phyloP scores from a whole-genome alignment of 2,329 filamentous ascomycete genomes.

The Chaetothyriales sp. region DNA sequence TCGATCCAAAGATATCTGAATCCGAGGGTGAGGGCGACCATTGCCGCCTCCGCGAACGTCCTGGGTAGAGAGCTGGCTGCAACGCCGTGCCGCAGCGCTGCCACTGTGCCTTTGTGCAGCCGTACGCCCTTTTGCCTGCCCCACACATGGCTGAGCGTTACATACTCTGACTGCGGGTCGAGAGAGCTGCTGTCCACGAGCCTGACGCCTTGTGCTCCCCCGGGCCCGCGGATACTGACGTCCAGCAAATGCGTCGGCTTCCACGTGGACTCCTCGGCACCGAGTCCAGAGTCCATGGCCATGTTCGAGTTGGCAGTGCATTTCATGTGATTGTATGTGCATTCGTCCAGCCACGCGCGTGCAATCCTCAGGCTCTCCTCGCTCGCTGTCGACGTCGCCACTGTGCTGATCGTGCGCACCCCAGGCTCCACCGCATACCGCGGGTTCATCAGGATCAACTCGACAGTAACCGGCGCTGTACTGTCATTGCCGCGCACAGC shows the following conservation, averaged over 20 bases:
- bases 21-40: conserved; percentile 11
- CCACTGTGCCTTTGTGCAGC: conserved; percentile 15
- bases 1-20: conserved; percentile 18
- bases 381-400: conserved; percentile 12
- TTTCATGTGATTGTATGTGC: conserved; percentile 18
- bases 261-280: conserved; percentile 6
- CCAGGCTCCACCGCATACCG: conserved; percentile 17
- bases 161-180: conserved; percentile 15
- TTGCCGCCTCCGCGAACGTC: conserved; percentile 16
- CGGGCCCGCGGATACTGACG: conserved; percentile 12
- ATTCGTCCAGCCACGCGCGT: conserved; percentile 16
- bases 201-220: conserved; percentile 12
- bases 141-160: conserved; percentile 17
- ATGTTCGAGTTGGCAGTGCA: conserved; percentile 12
- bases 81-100: conserved; percentile 15
- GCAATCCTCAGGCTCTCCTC: conserved; percentile 15
- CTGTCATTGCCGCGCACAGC: too few species aligned
- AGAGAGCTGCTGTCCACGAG: conserved; percentile 16
- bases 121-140: conserved; percentile 13
- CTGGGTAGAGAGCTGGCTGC: conserved; percentile 13
- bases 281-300: neutral
- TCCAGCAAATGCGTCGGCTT: conserved; percentile 17
- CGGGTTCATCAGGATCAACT: conserved; percentile 17
- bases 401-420: conserved; percentile 12
- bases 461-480: conserved; percentile 7